Evolutionary conservation across 2,329 filamentous ascomycete species (phyloP), one percentile per base, ranked within the genome.

Genomic region (Cercospora zeae-maydis): DNA sequence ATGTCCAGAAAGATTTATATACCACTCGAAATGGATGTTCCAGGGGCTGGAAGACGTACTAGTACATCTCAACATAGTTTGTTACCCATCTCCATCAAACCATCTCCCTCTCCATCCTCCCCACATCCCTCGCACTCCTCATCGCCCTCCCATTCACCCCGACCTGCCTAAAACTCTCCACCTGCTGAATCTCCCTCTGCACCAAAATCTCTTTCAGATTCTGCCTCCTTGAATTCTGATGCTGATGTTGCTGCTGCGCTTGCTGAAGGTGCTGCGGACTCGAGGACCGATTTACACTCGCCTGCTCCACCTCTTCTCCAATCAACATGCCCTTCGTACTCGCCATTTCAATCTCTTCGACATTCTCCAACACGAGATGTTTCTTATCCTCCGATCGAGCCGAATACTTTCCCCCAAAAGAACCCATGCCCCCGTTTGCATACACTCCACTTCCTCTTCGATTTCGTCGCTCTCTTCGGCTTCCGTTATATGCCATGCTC

Each of bases 161-260:
- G 6, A 58, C 42, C 54, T 13, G 56, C 58, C 53, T 57, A n/a
- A 58, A 30, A 49, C 31, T 57, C 36, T 60, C 52, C 52, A 63
- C 62, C 34, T 63, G 62, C 45, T 63, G 39, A 47, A 63, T 63
- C 9, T 63, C 62, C 11, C 58, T 63, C 42, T 60, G 62, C 51
- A 63, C 62, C 45, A 63, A 30, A 9, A 63, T 63, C 30, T 58
- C 33, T 14, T 53, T 56, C 5, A 21, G 42, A 27, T 49, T 49
- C 6, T 49, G 42, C 21, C 42, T 49, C 10, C 42, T 21, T 14
- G 21, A 21, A 9, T 49, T 19, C 5, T 27, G 21, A 49, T 27
- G 21, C 3, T 45, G 37, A 1, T 39, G n/a, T 5, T 27, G 21
- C 3, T 45, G 37, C 1, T 39, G n/a, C 9, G 27, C 21, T 2